Evolutionary conservation across 2,329 filamentous ascomycete genomes (phyloP), one percentile per base, ranked within the genome.

Genomic region (Penicillium decumbens): DNA sequence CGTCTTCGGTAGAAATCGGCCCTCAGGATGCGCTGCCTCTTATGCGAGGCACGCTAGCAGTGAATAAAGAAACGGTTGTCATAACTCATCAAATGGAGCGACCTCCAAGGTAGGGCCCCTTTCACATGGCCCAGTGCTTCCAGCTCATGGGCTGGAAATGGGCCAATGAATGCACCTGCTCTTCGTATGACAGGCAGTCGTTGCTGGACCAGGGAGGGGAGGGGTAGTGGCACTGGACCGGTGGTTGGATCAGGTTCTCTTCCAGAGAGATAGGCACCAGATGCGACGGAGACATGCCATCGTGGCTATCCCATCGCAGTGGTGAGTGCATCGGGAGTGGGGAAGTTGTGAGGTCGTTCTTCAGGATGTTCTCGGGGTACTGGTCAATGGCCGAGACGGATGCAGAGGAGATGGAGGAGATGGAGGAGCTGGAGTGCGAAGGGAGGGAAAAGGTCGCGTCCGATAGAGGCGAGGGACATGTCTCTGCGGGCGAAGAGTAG

Each of bases 401-500:
- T 29, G 61, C 63, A 12, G 68, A 68, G 29, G 66, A 67, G 30
- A 67, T 59, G 2, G 66, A 67, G 29, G 66, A 67, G 30, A 67
- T 59, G 2, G 66, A 67, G 33, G 63, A 65, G 39, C 58, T 59
- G 32, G 63, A 57, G 48, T 63, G 60, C 37, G 61, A 58, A 41
- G 64, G 64, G 37, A 69, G 56, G 32, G 62, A 68, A 30, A 65
- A 65, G 15, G 65, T 60, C 29, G 62, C 61, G 48, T 72, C 70
- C 1, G 69, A 72, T 3, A 65, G 59, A 30, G 72, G 72, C n/a
- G 72, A 74, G n/a, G 67, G 66, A 53, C 71, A 74, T 45, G 70
- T 69, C 48, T 72, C 71, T 37, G 72, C 70, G 9, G 71, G 59
- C 2, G 59, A 73, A 28, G 72, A 71, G 51, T 73, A 74, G 51